These are phyloP conservation scores for Batrachochytrium dendrobatidis DNA, from an alignment of 371 early-diverging fungal genomes.

Conservation along the genomic window DNA sequence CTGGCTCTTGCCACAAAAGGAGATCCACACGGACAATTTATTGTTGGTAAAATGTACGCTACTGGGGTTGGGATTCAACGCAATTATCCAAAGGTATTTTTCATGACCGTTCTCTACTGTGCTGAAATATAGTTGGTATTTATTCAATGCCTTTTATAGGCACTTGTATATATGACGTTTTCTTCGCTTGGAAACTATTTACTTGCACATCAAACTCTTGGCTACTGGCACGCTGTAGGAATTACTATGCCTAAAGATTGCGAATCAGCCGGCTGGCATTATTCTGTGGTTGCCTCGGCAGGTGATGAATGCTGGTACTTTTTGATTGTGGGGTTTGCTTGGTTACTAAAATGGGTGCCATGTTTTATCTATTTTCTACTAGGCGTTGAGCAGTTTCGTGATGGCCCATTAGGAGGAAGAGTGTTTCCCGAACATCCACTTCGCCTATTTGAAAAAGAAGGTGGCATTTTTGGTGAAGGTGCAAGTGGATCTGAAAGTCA, in stretches of 20 bases:
- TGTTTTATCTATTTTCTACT: not conserved
- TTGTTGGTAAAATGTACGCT: slow-evolving; percentile 82
- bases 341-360: not conserved
- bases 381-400: slow-evolving; percentile 59
- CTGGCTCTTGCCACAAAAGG: slow-evolving; percentile 40
- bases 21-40: slow-evolving; percentile 79
- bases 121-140: not conserved
- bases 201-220: slow-evolving; percentile 76
- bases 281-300: slow-evolving; percentile 71
- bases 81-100: slow-evolving; percentile 32
- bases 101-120: slow-evolving; percentile 11
- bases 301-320: slow-evolving; percentile 31
- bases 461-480: slow-evolving; percentile 76
- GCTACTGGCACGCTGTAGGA: slow-evolving; percentile 73
- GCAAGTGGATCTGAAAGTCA: slow-evolving; percentile 49
- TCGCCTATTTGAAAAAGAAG: slow-evolving; percentile 69
- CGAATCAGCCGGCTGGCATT: slow-evolving; percentile 66
- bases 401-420: slow-evolving; percentile 82
- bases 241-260: slow-evolving; percentile 77
- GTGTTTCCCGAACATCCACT: slow-evolving; percentile 61
- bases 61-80: slow-evolving; percentile 75
- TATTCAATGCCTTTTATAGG: slow-evolving; percentile 25
- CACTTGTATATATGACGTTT: slow-evolving; percentile 74
- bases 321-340: not conserved
- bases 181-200: slow-evolving; percentile 70